Evolutionary conservation across 2,329 filamentous ascomycete species (phyloP).

Genomic region (Arthrobotrys megalospora): DNA sequence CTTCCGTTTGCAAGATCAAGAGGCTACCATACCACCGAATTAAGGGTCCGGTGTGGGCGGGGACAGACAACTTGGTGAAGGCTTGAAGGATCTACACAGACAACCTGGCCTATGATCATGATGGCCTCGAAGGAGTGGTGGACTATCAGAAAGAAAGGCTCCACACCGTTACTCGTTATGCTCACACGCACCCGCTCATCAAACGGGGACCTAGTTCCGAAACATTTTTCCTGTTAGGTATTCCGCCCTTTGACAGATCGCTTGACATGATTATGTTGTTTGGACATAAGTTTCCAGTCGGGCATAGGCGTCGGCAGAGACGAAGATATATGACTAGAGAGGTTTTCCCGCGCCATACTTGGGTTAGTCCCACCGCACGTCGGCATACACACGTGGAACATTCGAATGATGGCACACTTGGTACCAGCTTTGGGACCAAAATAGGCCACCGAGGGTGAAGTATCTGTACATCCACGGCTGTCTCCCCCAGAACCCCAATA

Average conservation of each 20-base stretch:
- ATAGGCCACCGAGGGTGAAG: background rate
- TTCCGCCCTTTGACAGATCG: background rate
- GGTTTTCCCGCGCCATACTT: background rate
- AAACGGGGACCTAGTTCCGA: conserved; percentile 13
- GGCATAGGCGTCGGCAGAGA: background rate
- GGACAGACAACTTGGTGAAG: conserved; percentile 21
- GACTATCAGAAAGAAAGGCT: conserved; percentile 12
- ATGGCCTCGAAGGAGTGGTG: conserved; percentile 21
- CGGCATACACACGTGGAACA: conserved; percentile 4
- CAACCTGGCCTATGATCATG: conserved; percentile 49
- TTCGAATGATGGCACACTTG: conserved; percentile 1
- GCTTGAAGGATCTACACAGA: conserved; percentile 39
- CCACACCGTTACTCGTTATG: conserved; percentile 23
- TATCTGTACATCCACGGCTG: background rate
- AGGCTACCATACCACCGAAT: conserved; percentile 12
- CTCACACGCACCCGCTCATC: conserved; percentile 14
- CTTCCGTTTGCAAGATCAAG: conserved; percentile 24
- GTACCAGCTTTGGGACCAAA: background rate
- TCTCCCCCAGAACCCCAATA: background rate
- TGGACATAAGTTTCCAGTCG: background rate
- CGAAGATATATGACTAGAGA: background rate
- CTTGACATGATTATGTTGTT: background rate
- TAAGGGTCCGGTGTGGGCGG: conserved; percentile 26
- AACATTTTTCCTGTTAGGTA: background rate
- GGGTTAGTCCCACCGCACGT: background rate